These are phyloP conservation scores for Mycena maculata DNA, from an alignment of 768 basidiomycete genomes.

Conservation along the genomic window DNA sequence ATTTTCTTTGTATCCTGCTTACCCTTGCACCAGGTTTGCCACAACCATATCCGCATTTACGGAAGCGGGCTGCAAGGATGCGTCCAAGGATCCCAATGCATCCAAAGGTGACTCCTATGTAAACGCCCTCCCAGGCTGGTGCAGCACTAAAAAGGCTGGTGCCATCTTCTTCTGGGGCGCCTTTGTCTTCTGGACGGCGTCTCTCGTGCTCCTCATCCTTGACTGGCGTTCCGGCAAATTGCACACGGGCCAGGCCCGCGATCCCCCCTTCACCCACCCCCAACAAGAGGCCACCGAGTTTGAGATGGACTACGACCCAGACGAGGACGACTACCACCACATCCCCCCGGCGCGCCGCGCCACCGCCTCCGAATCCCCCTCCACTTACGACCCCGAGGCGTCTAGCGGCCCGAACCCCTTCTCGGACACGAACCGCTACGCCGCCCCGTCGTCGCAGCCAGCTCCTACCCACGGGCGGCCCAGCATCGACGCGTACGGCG, in stretches of 20 bases:
- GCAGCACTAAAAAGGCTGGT: constrained; percentile 91
- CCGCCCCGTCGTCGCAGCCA: constrained; percentile 46
- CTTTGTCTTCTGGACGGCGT: constrained; percentile 83
- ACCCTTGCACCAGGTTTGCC: constrained; percentile 64
- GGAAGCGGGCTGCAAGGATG: constrained; percentile 88
- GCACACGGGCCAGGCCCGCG: constrained; percentile 63
- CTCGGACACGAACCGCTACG: constrained; percentile 64
- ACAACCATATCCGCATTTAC: constrained; percentile 90
- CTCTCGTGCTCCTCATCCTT: constrained; percentile 71
- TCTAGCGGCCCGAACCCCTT: constrained; percentile 58
- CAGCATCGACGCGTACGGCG: constrained; percentile 90
- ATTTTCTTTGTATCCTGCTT: constrained; percentile 5
- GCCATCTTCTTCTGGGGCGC: constrained; percentile 91
- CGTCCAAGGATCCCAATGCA: constrained; percentile 84
- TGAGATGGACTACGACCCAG: constrained; percentile 62
- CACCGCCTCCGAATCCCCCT: constrained; percentile 34
- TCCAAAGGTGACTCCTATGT: constrained; percentile 72
- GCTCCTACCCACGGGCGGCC: constrained; percentile 57
- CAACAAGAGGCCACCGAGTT: constrained; percentile 50
- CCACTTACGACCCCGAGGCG: constrained; percentile 45
- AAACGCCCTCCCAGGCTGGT: constrained; percentile 82
- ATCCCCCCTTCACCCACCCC: constrained; percentile 83
- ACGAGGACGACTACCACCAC: constrained; percentile 67
- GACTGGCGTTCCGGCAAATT: constrained; percentile 82
- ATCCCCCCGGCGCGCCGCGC: constrained; percentile 53